phyloP scores from a whole-genome alignment of 371 early-diverging fungal species.

The Saksenaea oblongispora region DNA sequence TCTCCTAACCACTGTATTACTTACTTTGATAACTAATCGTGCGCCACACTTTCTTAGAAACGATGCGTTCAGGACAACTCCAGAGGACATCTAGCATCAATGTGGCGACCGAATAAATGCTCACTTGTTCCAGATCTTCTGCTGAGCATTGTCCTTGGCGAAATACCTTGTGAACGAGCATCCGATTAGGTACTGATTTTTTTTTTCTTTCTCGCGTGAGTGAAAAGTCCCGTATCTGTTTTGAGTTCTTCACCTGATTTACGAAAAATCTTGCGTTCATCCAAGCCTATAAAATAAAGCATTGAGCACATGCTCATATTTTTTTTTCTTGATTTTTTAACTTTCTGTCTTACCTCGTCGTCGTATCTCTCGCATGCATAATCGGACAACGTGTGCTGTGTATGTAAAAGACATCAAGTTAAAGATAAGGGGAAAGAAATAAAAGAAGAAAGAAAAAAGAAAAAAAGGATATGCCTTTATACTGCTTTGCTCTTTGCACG shows the following conservation, averaged over 20 bases:
- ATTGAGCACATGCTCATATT: background rate
- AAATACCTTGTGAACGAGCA: constrained; percentile 8
- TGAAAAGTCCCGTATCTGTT: background rate
- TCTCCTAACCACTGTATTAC: background rate
- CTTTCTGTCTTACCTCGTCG: constrained; percentile 6
- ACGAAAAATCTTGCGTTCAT: constrained; percentile 15
- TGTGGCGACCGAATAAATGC: constrained; percentile 17
- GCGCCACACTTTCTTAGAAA: constrained; percentile 17
- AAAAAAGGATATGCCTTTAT: background rate
- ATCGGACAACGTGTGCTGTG: constrained; percentile 8
- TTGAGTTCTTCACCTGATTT: constrained; percentile 16
- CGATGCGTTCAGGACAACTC: constrained; percentile 14
- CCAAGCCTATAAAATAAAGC: constrained; percentile 5
- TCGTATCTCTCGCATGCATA: constrained; percentile 10
- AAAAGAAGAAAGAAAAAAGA: background rate
- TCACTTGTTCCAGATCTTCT: constrained; percentile 10
- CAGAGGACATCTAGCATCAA: constrained; percentile 17
- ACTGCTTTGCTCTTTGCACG: background rate
- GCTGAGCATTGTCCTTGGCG: constrained; percentile 6
- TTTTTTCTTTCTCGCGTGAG: background rate
- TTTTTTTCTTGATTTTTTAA: too few relatives aligned
- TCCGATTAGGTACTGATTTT: constrained; percentile 13
- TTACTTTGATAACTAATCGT: constrained; percentile 19
- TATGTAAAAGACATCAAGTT: background rate
- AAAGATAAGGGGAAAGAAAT: background rate